Evolutionary conservation across 768 basidiomycete species (phyloP).

Genomic region (Russula sp.): DNA sequence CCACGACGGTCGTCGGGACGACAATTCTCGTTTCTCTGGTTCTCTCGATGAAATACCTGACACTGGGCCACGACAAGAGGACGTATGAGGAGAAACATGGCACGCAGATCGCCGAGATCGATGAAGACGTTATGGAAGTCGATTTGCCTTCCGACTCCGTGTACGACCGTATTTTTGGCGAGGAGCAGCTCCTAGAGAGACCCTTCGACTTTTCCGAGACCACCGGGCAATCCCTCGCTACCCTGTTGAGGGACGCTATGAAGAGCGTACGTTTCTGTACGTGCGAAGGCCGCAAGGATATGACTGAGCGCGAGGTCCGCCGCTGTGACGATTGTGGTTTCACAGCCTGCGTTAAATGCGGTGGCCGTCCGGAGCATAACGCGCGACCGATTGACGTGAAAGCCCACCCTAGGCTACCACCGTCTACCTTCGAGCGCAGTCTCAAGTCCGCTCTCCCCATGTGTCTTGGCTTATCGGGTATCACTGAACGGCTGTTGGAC

Average conservation of each 20-base stretch:
- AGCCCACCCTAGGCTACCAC: conserved; percentile 55
- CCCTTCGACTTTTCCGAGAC: conserved; percentile 65
- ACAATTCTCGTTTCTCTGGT: conserved; percentile 81
- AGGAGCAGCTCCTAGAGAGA: conserved; percentile 56
- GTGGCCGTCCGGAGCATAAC: conserved; percentile 87
- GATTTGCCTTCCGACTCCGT: conserved; percentile 35
- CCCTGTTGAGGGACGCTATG: conserved; percentile 58
- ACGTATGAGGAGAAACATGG: conserved; percentile 65
- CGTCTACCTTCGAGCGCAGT: conserved; percentile 65
- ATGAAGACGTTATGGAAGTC: conserved; percentile 44
- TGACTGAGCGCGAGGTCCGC: conserved; percentile 60
- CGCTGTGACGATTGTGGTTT: conserved; percentile 72
- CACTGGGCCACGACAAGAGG: conserved; percentile 54
- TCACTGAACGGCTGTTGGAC: conserved; percentile 50
- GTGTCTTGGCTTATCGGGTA: conserved; percentile 57
- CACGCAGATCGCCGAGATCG: conserved; percentile 28
- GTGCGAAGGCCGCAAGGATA: conserved; percentile 85
- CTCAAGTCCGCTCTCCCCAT: conserved; percentile 83
- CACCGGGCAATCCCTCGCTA: conserved; percentile 38
- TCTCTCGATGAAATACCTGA: conserved; percentile 58
- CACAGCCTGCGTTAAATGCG: conserved; percentile 79
- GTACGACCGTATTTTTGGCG: conserved; percentile 60
- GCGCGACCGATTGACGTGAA: conserved; percentile 49
- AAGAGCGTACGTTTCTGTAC: conserved; percentile 73
- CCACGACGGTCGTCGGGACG: conserved; percentile 90